Conservation (phyloP, 768 basidiomycete genomes). For the Leccinum uliginosum region DNA sequence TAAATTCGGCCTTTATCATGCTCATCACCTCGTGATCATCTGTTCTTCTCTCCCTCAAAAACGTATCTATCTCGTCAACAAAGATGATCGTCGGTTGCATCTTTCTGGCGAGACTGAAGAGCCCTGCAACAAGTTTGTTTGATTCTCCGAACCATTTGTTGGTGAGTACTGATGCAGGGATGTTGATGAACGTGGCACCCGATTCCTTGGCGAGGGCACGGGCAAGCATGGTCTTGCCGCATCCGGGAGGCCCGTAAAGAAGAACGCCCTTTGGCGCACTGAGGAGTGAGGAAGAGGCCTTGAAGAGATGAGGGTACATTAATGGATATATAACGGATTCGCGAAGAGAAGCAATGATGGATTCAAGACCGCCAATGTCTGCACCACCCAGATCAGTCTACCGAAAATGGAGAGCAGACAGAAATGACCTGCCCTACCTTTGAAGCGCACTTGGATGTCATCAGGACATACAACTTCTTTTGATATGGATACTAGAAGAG, state of each 20-base stretch:
- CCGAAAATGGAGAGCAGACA: neutral
- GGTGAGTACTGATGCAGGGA: constrained; percentile 68
- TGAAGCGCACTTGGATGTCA: constrained; percentile 74
- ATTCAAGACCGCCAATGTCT: constrained; percentile 93
- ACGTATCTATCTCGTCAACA: constrained; percentile 97
- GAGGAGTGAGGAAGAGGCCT: constrained; percentile 73
- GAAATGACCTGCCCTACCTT: constrained; percentile 46
- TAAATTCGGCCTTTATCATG: constrained; percentile 97
- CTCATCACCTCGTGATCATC: constrained; percentile 97
- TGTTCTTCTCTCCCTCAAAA: constrained; percentile 80
- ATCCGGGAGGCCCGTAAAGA: constrained; percentile 94
- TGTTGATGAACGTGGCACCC: constrained; percentile 93
- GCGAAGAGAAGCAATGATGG: constrained; percentile 82
- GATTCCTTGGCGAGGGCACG: constrained; percentile 97
- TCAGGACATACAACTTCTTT: constrained; percentile 92
- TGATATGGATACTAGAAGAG: constrained; percentile 66
- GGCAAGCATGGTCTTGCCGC: constrained; percentile 99
- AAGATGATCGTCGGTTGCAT: constrained; percentile 96
- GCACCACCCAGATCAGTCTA: constrained; percentile 8
- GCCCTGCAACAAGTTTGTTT: constrained; percentile 91
- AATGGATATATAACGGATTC: constrained; percentile 97
- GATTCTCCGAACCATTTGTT: constrained; percentile 87
- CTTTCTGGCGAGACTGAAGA: constrained; percentile 92
- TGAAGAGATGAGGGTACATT: constrained; percentile 85
- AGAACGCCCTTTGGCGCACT: constrained; percentile 94